A percentile compares a stretch with the other conserved stretches of the same genome.
Conservation (phyloP, 73 alveolate species). For the Tetrahymena borealis region DNA sequence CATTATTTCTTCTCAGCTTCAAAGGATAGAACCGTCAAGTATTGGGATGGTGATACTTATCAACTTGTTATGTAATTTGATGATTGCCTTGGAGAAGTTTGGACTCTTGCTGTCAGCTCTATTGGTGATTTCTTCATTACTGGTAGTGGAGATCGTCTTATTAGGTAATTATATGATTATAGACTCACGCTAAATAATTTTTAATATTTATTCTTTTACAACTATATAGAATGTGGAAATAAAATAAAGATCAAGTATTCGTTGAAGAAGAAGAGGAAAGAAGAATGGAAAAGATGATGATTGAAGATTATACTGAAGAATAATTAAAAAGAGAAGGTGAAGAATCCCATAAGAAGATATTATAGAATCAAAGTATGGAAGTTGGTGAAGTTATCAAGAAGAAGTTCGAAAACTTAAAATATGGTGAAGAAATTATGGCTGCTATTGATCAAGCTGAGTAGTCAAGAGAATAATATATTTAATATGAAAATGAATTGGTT, state of each 20-base stretch:
- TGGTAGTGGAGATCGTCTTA: constrained; percentile 74
- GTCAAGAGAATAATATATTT: background rate
- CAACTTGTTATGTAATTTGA: constrained; percentile 77
- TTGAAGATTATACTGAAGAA: constrained; percentile 29
- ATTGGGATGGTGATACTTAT: constrained; percentile 91
- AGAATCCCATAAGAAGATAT: background rate
- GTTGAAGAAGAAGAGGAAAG: constrained; percentile 78
- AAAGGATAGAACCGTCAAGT: constrained; percentile 81
- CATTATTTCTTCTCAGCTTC: constrained; percentile 90
- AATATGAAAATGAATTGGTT: background rate
- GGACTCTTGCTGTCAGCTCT: constrained; percentile 76
- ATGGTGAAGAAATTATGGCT: constrained; percentile 2
- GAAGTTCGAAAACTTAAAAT: background rate
- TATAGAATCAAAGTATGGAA: background rate
- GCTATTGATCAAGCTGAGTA: background rate
- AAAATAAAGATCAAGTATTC: constrained; percentile 83
- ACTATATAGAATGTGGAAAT: constrained; percentile 27
- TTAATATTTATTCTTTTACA: no score
- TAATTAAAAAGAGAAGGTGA: background rate
- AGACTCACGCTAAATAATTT: no score
- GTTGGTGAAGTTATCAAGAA: background rate
- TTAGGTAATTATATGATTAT: constrained; percentile 79
- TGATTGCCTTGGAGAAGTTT: constrained; percentile 67
- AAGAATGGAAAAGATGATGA: constrained; percentile 70
- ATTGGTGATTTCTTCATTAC: constrained; percentile 85